Conservation (phyloP, 306 rosid species). For the Rosa lucieae region DNA sequence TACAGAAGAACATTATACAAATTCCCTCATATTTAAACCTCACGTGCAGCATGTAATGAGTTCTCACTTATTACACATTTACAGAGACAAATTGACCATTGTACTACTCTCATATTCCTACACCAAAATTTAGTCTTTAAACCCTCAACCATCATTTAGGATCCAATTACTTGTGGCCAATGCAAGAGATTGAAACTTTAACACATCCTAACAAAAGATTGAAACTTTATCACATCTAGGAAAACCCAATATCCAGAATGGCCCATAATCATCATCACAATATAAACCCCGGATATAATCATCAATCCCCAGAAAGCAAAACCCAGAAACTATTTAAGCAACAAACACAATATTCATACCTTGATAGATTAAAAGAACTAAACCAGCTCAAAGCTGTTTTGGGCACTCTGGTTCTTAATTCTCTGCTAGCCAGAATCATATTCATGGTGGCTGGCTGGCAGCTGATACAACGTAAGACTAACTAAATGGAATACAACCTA, state of each 20-base stretch:
- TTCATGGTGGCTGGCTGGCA: conserved; percentile 34
- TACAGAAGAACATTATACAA: not conserved
- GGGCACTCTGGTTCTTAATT: conserved; percentile 22
- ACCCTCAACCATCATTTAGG: not conserved
- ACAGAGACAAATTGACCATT: not conserved
- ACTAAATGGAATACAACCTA: not conserved
- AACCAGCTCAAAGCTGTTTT: conserved; percentile 30
- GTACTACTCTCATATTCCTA: not conserved
- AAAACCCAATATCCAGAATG: conserved; percentile 12
- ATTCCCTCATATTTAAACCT: not conserved
- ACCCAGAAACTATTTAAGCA: not conserved
- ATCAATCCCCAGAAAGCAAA: conserved; percentile 13
- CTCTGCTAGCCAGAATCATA: conserved; percentile 38
- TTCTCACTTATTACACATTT: not conserved
- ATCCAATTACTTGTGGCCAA: not conserved
- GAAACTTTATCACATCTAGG: not conserved
- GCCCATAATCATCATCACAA: not conserved
- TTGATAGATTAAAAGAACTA: conserved; percentile 30
- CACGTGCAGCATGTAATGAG: not conserved
- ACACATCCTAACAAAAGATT: not conserved
- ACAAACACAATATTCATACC: conserved; percentile 29
- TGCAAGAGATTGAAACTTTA: conserved; percentile 1
- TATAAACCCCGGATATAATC: not conserved
- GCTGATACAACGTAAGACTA: not conserved
- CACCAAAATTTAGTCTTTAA: conserved; percentile 3